Conservation (phyloP, 2,329 filamentous ascomycete genomes). For the Piedraia hortae region DNA sequence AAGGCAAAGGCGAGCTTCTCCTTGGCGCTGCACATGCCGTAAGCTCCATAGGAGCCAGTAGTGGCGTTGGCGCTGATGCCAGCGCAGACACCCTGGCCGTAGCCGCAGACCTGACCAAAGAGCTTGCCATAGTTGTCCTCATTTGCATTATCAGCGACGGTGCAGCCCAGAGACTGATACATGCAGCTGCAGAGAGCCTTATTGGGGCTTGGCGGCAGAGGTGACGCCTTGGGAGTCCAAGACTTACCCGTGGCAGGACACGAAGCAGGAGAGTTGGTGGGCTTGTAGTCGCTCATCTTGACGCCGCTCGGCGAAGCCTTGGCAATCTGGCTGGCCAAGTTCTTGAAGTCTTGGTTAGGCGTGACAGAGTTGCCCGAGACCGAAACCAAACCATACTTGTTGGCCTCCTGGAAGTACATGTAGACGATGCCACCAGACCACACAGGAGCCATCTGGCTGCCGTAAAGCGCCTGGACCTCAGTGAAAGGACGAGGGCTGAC, state of each 20-base stretch:
- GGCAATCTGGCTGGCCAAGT: slow-evolving; percentile 41
- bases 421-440: slow-evolving; percentile 96
- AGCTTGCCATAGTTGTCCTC: slow-evolving; percentile 33
- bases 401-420: slow-evolving; percentile 86
- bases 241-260: slow-evolving; percentile 36
- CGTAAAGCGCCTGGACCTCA: slow-evolving; percentile 62
- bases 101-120: slow-evolving; percentile 48
- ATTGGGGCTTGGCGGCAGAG: slow-evolving; percentile 63
- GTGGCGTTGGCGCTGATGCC: slow-evolving; percentile 42
- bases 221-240: slow-evolving; percentile 40
- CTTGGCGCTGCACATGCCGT: slow-evolving; percentile 44
- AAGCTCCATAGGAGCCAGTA: slow-evolving; percentile 44
- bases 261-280: slow-evolving; percentile 38
- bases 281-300: slow-evolving; percentile 37
- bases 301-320: slow-evolving; percentile 39
- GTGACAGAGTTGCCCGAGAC: slow-evolving; percentile 30
- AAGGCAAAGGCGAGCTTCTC: slow-evolving; percentile 49
- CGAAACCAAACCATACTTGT: slow-evolving; percentile 63
- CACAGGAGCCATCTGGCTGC: slow-evolving; percentile 51
- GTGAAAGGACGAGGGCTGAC: slow-evolving; percentile 48
- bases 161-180: slow-evolving; percentile 44
- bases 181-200: slow-evolving; percentile 62
- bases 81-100: slow-evolving; percentile 26
- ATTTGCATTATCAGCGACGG: slow-evolving; percentile 29
- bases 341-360: slow-evolving; percentile 43